Evolutionary conservation across 768 basidiomycete genomes (phyloP).

Genomic region (Neoboletus magnificus): DNA sequence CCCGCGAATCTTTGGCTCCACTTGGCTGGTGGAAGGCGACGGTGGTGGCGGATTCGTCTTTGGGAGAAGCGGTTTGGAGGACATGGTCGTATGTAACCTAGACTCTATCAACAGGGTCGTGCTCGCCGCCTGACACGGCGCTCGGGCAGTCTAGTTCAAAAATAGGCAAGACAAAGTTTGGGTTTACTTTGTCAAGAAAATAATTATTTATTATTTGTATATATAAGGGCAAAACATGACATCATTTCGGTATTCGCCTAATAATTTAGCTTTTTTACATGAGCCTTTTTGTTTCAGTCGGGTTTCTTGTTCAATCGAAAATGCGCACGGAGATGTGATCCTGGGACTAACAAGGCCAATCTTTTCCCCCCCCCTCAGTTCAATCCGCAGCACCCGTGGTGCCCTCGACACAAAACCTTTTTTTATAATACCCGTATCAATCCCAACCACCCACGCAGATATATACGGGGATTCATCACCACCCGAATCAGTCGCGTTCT

Average conservation of each 20-base stretch:
- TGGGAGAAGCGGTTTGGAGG: constrained; percentile 31
- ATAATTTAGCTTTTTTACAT: not conserved
- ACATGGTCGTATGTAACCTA: constrained; percentile 8
- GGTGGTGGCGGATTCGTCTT: constrained; percentile 24
- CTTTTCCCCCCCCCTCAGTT: not conserved
- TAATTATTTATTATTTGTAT: not conserved
- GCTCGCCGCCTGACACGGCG: constrained; percentile 17
- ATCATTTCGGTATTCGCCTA: constrained; percentile 6
- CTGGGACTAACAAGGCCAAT: not conserved
- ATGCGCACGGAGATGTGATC: too few relatives aligned
- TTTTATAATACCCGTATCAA: not conserved
- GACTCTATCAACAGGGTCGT: not conserved
- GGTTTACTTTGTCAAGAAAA: not conserved
- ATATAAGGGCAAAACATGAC: constrained; percentile 4
- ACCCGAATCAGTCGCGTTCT: not conserved
- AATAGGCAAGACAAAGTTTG: not conserved
- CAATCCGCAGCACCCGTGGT: not conserved
- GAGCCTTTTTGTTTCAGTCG: not conserved
- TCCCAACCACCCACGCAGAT: not conserved
- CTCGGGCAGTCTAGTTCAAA: constrained; percentile 10
- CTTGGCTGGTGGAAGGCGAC: constrained; percentile 6
- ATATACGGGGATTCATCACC: not conserved
- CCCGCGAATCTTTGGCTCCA: constrained; percentile 59
- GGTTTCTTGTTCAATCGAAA: too few relatives aligned
- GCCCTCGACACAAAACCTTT: too few relatives aligned